Percentiles rank a stretch among this genome's conserved stretches.
phyloP scores from a whole-genome alignment of 2,329 filamentous ascomycete species.

The Monilinia laxa region DNA sequence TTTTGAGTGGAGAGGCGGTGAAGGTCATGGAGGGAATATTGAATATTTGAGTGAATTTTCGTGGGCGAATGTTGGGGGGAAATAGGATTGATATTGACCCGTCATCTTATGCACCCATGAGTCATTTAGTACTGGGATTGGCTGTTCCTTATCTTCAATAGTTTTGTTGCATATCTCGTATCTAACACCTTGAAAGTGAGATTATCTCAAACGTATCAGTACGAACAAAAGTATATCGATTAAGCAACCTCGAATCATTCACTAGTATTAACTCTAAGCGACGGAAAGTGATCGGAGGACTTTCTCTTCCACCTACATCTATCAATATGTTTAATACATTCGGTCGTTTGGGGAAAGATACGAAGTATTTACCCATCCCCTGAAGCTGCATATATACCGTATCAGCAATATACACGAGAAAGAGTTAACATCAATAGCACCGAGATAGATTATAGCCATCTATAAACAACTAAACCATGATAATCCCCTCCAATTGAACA shows the following conservation, averaged over 20 bases:
- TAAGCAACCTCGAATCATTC: background rate
- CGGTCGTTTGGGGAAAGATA: no score
- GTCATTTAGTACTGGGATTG: background rate
- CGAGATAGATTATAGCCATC: no score
- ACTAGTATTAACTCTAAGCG: no score
- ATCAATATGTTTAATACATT: no score
- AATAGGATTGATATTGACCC: background rate
- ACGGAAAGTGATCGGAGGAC: no score
- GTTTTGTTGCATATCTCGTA: slow-evolving; percentile 6
- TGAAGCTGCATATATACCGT: no score
- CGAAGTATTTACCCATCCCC: no score
- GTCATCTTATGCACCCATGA: background rate
- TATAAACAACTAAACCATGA: no score
- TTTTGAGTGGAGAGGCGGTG: slow-evolving; percentile 31
- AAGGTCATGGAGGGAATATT: slow-evolving; percentile 35
- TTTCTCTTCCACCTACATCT: no score
- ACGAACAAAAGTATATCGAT: background rate
- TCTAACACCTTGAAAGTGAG: background rate
- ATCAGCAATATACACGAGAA: no score
- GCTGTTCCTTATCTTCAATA: background rate
- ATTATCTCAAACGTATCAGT: background rate
- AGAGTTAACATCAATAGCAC: no score
- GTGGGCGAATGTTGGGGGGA: background rate
- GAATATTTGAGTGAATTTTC: slow-evolving; percentile 12
- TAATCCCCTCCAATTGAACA: no score